A percentile compares a stretch with the other conserved stretches of the same genome.
These are phyloP conservation scores for Trichoderma atroviride DNA, from an alignment of 2,329 filamentous ascomycete species.

Conservation along the genomic window DNA sequence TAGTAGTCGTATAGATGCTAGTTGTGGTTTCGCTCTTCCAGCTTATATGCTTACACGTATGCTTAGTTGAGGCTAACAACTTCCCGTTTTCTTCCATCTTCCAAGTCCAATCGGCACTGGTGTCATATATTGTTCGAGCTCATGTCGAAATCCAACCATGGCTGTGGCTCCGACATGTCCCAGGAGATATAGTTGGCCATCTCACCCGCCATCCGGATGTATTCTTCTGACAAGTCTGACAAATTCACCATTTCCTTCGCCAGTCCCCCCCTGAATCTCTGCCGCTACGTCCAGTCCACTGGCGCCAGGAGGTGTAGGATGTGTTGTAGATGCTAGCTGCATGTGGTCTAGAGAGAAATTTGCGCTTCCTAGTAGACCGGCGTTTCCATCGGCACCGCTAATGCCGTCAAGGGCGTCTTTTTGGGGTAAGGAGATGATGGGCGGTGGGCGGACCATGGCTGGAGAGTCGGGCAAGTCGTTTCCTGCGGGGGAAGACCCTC, in stretches of 20 bases:
- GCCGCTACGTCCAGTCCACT: not conserved
- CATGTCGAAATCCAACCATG: conserved; percentile 20
- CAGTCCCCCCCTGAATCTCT: not conserved
- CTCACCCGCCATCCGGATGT: conserved; percentile 22
- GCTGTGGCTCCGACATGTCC: conserved; percentile 18
- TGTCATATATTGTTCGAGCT: conserved; percentile 15
- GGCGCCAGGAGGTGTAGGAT: conserved; percentile 5
- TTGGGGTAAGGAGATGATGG: conserved; percentile 20
- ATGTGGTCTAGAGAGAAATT: conserved; percentile 13
- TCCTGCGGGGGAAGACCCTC: not conserved
- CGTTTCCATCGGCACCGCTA: not conserved
- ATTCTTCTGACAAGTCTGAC: conserved; percentile 11
- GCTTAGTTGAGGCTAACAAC: not conserved
- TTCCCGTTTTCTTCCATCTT: not conserved
- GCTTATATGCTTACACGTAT: not conserved
- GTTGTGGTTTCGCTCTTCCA: not conserved
- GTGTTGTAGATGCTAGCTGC: conserved; percentile 19
- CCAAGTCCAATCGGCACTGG: not conserved
- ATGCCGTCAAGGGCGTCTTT: not conserved
- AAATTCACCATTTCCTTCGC: not conserved
- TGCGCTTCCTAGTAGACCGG: not conserved
- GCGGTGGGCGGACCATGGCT: not conserved
- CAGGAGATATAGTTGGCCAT: conserved; percentile 21
- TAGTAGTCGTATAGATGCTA: not conserved
- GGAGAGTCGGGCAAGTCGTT: not conserved